Evolutionary conservation across 1,284 basidiomycete genomes (phyloP), one percentile per base, ranked within the genome.

Genomic region (Boletus hoseneyae): DNA sequence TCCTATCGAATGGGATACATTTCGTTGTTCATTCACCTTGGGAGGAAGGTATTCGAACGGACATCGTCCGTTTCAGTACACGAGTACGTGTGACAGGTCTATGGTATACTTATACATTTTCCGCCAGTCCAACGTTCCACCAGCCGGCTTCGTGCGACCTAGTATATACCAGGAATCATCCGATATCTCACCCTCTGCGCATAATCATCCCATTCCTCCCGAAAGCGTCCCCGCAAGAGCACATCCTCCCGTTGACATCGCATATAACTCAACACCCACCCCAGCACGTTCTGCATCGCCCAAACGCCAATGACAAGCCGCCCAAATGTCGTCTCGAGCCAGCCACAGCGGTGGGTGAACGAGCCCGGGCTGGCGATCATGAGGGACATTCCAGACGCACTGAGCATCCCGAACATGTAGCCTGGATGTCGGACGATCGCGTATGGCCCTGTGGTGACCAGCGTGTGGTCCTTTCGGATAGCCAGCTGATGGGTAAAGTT

Each of bases 391-490:
- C 62, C 65, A 0, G 58, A 6, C 25, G 29, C 41, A n/a, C 52
- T 39, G 4, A 67, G 33, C 6, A n/a, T 18, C 5, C 36, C 64
- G 12, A 57, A 62, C 11, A 57, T 16, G 39, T 69, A 71, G 27
- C 57, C 49, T 0, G 67, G 67, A 34, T 71, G 67, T 15, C 67
- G 66, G 3, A 69, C 62, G 43, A 60, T 38, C 27, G 56, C 46
- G 39, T 69, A 69, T 6, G 67, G 70, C 0, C 67, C 67, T 1
- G 54, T 43, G 1, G 67, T 70, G 37, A 70, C 39, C 7, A 69
- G 62, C 25, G 41, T 12, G 47, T 68, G 67, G 4, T 60, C 52
- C 23, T 58, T 53, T 5, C 59, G 57, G 1, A 70, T 18, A 13
- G 59, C 55, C 4, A 70, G 60, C 2, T 68, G 45, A 42, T 67